Percentiles rank a stretch among this genome's conserved stretches.
phyloP scores from a whole-genome alignment of 306 rosid genomes.

The Acmispon strigosus region DNA sequence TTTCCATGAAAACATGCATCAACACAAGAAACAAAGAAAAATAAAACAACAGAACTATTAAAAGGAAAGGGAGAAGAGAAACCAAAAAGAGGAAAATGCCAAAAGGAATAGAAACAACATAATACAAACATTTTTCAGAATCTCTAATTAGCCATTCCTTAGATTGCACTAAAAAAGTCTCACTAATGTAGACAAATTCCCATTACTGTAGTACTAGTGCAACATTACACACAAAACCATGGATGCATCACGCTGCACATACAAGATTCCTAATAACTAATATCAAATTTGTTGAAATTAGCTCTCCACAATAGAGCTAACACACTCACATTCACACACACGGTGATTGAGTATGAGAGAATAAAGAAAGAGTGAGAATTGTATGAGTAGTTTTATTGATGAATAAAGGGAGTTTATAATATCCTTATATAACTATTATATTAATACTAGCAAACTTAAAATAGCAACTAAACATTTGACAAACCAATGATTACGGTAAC shows the following conservation, averaged over 20 bases:
- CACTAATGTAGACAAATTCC: background rate
- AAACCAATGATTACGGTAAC: no score
- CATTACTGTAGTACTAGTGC: background rate
- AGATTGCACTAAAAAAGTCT: background rate
- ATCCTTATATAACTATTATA: no score
- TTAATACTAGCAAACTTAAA: no score
- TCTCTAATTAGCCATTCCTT: background rate
- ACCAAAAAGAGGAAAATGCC: background rate
- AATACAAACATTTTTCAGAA: slow-evolving; percentile 4
- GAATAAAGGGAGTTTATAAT: no score
- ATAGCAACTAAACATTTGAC: no score
- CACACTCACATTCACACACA: no score
- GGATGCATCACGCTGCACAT: background rate
- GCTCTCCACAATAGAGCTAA: no score
- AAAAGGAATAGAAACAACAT: background rate
- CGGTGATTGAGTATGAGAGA: no score
- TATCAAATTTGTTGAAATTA: no score
- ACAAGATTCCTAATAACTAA: background rate
- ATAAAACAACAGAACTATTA: background rate
- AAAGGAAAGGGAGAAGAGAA: background rate
- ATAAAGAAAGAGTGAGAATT: no score
- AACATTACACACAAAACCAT: background rate
- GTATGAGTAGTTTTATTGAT: no score
- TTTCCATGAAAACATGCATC: background rate
- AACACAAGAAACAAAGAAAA: slow-evolving; percentile 4